Evolutionary conservation across 2,329 filamentous ascomycete species (phyloP).

Genomic region (Fusarium sp.): DNA sequence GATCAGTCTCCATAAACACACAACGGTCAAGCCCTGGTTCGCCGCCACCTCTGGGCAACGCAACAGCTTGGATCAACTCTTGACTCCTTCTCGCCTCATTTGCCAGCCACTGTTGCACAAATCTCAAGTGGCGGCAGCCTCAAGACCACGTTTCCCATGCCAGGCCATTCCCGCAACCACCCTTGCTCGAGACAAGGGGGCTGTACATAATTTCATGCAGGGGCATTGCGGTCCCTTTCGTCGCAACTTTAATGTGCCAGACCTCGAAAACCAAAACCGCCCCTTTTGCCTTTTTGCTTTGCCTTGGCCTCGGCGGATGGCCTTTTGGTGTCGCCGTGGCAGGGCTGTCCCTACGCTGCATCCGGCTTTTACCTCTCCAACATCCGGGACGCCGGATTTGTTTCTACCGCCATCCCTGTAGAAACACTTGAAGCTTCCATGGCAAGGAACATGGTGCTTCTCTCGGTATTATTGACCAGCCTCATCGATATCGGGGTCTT

Average conservation of each 20-base stretch:
- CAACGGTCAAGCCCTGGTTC: conserved; percentile 18
- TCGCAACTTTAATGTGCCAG: conserved; percentile 22
- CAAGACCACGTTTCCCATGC: conserved; percentile 23
- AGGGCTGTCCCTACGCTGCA: conserved; percentile 3
- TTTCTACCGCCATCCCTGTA: conserved; percentile 6
- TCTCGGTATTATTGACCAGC: not conserved
- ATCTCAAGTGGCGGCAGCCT: conserved; percentile 24
- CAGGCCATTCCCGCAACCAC: not conserved
- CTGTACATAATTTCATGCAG: conserved; percentile 37
- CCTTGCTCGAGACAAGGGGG: conserved; percentile 17
- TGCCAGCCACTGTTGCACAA: conserved; percentile 26
- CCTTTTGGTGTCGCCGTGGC: conserved; percentile 24
- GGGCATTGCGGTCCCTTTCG: conserved; percentile 24
- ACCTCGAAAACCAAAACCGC: not conserved
- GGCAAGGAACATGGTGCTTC: not conserved
- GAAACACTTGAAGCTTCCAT: conserved; percentile 11
- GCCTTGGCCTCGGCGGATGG: not conserved
- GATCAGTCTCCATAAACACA: conserved; percentile 7
- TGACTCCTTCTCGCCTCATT: not conserved
- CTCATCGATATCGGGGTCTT: not conserved
- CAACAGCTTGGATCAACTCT: not conserved
- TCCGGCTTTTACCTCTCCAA: conserved; percentile 12
- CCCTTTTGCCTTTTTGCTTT: not conserved
- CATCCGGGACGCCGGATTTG: conserved; percentile 9
- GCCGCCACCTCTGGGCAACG: not conserved